Base-by-base conservation (phyloP, 1,284 basidiomycete genomes). In the Exobasidium cylindrosporum region DNA sequence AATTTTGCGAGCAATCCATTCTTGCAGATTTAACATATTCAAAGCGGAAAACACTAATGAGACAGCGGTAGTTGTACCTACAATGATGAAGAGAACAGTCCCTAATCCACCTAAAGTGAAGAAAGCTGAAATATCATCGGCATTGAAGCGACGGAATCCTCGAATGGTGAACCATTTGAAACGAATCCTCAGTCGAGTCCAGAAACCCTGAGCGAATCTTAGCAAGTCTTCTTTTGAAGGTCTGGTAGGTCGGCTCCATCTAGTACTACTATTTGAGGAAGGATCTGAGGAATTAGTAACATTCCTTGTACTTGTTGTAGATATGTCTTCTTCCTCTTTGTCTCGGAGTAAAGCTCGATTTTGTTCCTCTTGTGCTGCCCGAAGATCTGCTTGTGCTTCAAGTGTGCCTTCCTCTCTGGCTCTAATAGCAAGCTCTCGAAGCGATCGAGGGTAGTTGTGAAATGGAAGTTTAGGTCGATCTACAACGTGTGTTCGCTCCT, bases 111-210 rank as follows among this genome's bases (percentile, higher is more conserved):
- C 77, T 87, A 93, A 92, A 53, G 91, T 95, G 50, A 96, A 83
- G 81, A 99, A 97, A 0, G 94, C 95, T 57, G 92, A 95, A 62
- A 96, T 89, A 80, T 98, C 96, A 79, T 99, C 96, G 54, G 91
- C 89, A 70, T 97, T 94, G 83, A 96, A 99, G 70, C 88, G 88
- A 32, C 95, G 86, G 82, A 97, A 99, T 0, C 92, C 92, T 68
- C 91, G 86, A 72, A 98, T 96, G 10, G 92, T 94, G 70, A 95
- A 90, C 96, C 96, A 99, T 79, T 93, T 93, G 83, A 97, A 92
- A n/a, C 92, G 87, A 68, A 99, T 91, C 14, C 89, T 85, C 35
- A 91, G 80, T 1, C 96, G 87, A 69, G 95, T 87, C 89, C 92
- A 95, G 81, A 94, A 93, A 5, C 89, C 88, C 50, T 86, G 89